Percentiles rank a stretch among this genome's conserved stretches.
Conservation (phyloP, 768 basidiomycete species). For the Leccinellum albellum region DNA sequence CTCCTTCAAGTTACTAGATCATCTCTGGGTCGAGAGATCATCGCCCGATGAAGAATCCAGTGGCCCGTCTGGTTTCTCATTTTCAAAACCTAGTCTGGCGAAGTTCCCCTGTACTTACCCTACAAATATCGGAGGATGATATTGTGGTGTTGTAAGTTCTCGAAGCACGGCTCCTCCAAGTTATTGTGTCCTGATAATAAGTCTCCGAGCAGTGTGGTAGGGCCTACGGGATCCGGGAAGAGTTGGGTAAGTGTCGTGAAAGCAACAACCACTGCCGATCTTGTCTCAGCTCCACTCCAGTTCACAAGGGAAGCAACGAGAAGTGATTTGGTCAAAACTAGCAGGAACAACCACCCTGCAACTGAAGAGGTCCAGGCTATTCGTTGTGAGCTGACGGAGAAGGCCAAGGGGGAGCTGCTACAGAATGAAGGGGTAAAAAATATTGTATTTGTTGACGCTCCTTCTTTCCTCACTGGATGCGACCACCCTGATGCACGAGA, state of each 20-base stretch:
- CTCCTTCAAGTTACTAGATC: background rate
- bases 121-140: slow-evolving; percentile 11
- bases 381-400: slow-evolving; percentile 11
- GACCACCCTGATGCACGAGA: slow-evolving; percentile 1
- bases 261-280: background rate
- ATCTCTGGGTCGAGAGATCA: background rate
- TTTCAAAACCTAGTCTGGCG: background rate
- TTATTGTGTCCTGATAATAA: background rate
- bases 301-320: slow-evolving; percentile 16
- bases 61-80: background rate
- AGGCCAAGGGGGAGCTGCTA: background rate
- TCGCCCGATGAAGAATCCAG: background rate
- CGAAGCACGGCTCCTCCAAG: background rate
- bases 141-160: slow-evolving; percentile 20
- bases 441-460: slow-evolving; percentile 22
- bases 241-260: slow-evolving; percentile 16
- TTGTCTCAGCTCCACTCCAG: slow-evolving; percentile 1
- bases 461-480: slow-evolving; percentile 18
- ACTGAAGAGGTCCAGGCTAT: slow-evolving; percentile 13
- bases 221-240: slow-evolving; percentile 19
- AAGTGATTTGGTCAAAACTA: background rate
- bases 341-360: background rate
- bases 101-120: background rate
- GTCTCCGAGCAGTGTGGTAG: slow-evolving; percentile 9
- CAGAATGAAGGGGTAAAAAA: background rate